A percentile compares a stretch with the other conserved stretches of the same genome.
These are phyloP conservation scores for Fraxinus excelsior DNA, from an alignment of 257 asterid genomes.

Conservation along the genomic window DNA sequence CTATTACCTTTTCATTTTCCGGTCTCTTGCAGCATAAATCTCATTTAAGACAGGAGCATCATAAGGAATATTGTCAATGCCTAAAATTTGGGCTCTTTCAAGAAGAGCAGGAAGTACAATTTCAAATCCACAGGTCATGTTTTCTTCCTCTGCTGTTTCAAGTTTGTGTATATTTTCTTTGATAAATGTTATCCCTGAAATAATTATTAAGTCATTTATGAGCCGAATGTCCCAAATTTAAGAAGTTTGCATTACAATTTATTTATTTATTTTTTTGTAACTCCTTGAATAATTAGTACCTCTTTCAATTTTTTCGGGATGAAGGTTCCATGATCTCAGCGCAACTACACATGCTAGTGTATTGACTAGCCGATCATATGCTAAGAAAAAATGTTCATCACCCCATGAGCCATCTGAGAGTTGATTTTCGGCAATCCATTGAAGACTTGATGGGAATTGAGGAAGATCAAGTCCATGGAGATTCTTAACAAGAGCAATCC, in stretches of 20 bases:
- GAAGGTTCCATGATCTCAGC: conserved; percentile 41
- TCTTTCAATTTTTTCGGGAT: conserved; percentile 19
- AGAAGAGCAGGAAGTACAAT: conserved; percentile 30
- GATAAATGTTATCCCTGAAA: conserved; percentile 1
- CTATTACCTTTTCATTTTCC: conserved; percentile 25
- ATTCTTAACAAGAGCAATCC: conserved; percentile 38
- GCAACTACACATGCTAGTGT: conserved; percentile 55
- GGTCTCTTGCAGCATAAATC: conserved; percentile 24
- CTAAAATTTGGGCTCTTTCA: conserved; percentile 23
- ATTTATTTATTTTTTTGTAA: no score
- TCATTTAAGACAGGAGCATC: conserved; percentile 20
- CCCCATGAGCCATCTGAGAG: conserved; percentile 55
- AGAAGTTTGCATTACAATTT: not conserved
- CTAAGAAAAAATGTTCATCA: conserved; percentile 22
- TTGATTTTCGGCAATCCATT: conserved; percentile 49
- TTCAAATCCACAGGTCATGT: conserved; percentile 22
- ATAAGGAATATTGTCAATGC: conserved; percentile 33
- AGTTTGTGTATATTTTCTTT: conserved; percentile 17
- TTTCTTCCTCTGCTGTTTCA: not conserved
- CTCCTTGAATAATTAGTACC: conserved; percentile 21
- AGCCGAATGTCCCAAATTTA: not conserved
- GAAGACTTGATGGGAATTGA: conserved; percentile 40
- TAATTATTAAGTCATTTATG: not conserved
- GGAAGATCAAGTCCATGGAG: conserved; percentile 28
- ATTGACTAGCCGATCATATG: conserved; percentile 38